Conservation (phyloP, 2,329 filamentous ascomycete genomes). For the Epicoccum nigrum region DNA sequence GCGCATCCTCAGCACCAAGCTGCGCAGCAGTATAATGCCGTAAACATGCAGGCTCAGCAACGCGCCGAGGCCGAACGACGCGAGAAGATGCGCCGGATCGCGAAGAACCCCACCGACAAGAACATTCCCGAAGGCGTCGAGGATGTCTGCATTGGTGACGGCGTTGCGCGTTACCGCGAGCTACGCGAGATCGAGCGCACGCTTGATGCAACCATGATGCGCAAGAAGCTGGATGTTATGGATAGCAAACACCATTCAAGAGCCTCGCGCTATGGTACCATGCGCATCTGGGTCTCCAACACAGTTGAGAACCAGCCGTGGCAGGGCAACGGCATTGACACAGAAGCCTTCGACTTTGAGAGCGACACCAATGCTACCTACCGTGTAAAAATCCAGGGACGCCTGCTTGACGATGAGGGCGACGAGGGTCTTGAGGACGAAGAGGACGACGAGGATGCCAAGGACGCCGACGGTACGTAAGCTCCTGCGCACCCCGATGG, state of each 20-base stretch:
- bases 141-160: slow-evolving; percentile 79
- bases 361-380: slow-evolving; percentile 80
- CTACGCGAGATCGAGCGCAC: slow-evolving; percentile 86
- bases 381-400: slow-evolving; percentile 89
- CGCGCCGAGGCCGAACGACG: slow-evolving; percentile 58
- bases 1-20: slow-evolving; percentile 56
- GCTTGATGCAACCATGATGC: slow-evolving; percentile 90
- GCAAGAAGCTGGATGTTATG: slow-evolving; percentile 89
- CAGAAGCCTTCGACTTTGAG: slow-evolving; percentile 81
- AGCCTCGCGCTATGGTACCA: slow-evolving; percentile 78
- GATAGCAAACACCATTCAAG: slow-evolving; percentile 78
- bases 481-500: neutral
- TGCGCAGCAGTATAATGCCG: slow-evolving; percentile 52
- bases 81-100: slow-evolving; percentile 77
- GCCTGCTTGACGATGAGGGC: slow-evolving; percentile 66
- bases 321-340: slow-evolving; percentile 74
- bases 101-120: slow-evolving; percentile 91
- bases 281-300: slow-evolving; percentile 95
- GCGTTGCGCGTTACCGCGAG: slow-evolving; percentile 79
- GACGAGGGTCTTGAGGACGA: slow-evolving; percentile 42
- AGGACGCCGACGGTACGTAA: slow-evolving; percentile 54
- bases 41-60: slow-evolving; percentile 52
- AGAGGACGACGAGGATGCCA: slow-evolving; percentile 48
- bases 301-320: slow-evolving; percentile 93
- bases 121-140: slow-evolving; percentile 88